A percentile compares a stretch with the other conserved stretches of the same genome.
Conservation (phyloP, 1,284 basidiomycete species). For the Ceratorhiza oryzae-sativae region DNA sequence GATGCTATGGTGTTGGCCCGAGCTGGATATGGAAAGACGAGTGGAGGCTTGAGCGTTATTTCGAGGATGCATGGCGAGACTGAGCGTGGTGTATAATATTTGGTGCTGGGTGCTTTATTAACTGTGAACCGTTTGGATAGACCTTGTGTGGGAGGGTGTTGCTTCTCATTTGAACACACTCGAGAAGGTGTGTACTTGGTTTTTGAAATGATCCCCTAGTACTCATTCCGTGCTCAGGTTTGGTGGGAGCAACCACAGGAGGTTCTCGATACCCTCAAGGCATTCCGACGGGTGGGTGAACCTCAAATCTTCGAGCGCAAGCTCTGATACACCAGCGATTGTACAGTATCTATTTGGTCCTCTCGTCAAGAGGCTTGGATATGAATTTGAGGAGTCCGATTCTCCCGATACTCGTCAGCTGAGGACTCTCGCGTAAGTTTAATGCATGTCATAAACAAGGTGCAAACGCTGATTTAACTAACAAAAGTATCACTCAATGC, state of each 20-base stretch:
- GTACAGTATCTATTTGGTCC: slow-evolving; percentile 76
- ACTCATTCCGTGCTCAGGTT: slow-evolving; percentile 49
- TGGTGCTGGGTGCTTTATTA: too few relatives aligned
- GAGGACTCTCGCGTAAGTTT: slow-evolving; percentile 66
- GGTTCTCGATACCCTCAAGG: slow-evolving; percentile 67
- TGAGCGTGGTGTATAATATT: slow-evolving; percentile 64
- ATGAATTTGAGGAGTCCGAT: slow-evolving; percentile 75
- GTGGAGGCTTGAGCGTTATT: slow-evolving; percentile 77
- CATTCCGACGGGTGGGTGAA: slow-evolving; percentile 65
- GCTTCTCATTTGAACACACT: slow-evolving; percentile 63
- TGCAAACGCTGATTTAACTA: neutral
- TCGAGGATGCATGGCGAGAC: slow-evolving; percentile 73
- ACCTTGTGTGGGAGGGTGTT: slow-evolving; percentile 78
- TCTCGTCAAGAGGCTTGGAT: slow-evolving; percentile 80
- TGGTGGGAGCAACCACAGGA: slow-evolving; percentile 86
- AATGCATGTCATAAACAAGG: neutral
- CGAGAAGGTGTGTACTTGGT: slow-evolving; percentile 44
- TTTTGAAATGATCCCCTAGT: too few relatives aligned
- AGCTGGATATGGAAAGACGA: slow-evolving; percentile 79
- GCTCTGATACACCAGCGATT: slow-evolving; percentile 9
- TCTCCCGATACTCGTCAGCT: slow-evolving; percentile 76
- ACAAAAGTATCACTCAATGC: slow-evolving; percentile 62
- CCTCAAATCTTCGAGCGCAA: neutral
- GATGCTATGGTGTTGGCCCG: slow-evolving; percentile 83
- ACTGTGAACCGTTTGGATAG: slow-evolving; percentile 50